Evolutionary conservation across 257 asterid species (phyloP), one percentile per base, ranked within the genome.

Genomic region (Schizonepeta tenuifolia): DNA sequence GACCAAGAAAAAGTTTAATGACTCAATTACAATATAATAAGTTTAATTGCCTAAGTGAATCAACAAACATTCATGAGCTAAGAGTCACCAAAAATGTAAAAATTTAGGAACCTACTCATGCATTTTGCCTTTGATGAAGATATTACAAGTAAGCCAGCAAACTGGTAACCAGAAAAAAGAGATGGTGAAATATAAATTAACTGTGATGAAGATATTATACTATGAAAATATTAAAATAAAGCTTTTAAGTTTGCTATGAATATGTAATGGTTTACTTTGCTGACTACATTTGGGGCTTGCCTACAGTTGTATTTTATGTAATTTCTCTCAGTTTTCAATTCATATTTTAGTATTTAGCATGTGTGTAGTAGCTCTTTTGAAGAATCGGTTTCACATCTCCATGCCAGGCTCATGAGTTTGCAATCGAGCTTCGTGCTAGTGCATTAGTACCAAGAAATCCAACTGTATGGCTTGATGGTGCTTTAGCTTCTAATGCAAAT

Each of bases 391-490:
- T 72, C 79, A 50, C 49, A 21, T 70, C 75, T 76, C 57, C 61
- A 51, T 74, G 33, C 44, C 88, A 95, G 99, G 99, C 99, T 75
- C 98, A 96, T 73, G 99, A 95, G 74, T 92, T 92, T 83, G 93
- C 99, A 59, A 92, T 89, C 81, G 99, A 95, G 83, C 99, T 95
- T 61, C 97, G 98, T 79, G 86, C 92, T 60, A 83, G 93, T 82
- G 89, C 94, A 77, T 88, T 88, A 82, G 84, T 88, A 76, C 78
- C 99, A 55, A 89, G 80, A 79, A 83, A 75, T 78, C 91, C 96
- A 76, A 82, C 76, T 56, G 85, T 83, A 51, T 95, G 99, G 99
- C 90, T 95, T 82, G 99, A 95, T 83, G 89, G 92, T 61, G 82
- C 95, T 69, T 41, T 86, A 33, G 87, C 84, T 72, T 71, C 90